Base-by-base conservation (phyloP, 2,329 filamentous ascomycete genomes). In the Claviceps sp. region DNA sequence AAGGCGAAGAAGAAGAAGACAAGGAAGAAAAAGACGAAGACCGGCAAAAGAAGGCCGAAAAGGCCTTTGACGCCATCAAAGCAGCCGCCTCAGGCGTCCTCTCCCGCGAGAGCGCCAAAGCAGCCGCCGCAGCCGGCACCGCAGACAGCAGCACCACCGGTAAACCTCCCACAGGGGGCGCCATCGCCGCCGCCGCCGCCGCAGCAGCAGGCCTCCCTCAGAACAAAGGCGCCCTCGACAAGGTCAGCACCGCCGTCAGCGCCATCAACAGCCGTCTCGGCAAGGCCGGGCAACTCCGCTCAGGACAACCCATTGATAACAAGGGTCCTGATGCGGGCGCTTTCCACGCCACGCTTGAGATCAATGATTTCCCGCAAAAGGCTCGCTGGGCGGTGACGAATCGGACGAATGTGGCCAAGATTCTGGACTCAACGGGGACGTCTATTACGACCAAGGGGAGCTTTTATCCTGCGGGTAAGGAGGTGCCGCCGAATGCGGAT, bases 311-410 rank as follows among this genome's bases (percentile, higher is more conserved):
- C 7, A 94, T 96, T 64, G 93, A 98, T 72, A 98, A 98, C 72
- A 96, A 96, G 69, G 93, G 93, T 1, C 93, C 93, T 0, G 93
- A 98, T 67, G 93, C 93, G 3, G 93, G 93, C 49, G 89, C 90
- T 0, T 98, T 89, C 77, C 93, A 98, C 67, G 90, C 93, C 16
- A 97, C 91, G 4, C 76, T 98, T 55, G 93, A 97, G 69, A 98
- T 98, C 79, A 98, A 98, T 69, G 93, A 98, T 70, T 97, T 97
- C 69, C 93, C 93, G 37, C 93, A 98, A 67, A 97, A 96, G 75
- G 93, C 93, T 57, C 82, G 93, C 60, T 98, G 93, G 93, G 91
- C 89, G 11, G 93, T 98, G 71, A 98, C 93, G 41, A 98, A 98
- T 67, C 82, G 93, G 58, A 97, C 93, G 38, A 98, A 98, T 63